Evolutionary conservation across 805 yeast genomes (phyloP).

Genomic region (Candida methanosorbosa): DNA sequence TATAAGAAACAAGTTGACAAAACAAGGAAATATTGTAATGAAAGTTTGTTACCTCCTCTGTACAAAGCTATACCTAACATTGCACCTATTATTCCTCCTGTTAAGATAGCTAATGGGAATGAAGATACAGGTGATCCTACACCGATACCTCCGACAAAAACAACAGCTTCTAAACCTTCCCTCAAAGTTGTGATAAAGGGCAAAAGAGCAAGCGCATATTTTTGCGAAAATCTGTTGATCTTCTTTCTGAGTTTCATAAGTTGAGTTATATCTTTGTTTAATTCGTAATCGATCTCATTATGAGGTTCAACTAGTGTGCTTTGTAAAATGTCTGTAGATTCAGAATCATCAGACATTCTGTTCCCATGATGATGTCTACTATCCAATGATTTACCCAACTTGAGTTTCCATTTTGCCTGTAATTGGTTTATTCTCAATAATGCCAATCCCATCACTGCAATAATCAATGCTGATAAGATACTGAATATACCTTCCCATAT

Average conservation of each 20-base stretch:
- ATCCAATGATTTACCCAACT: conserved; percentile 25
- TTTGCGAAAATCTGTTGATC: conserved; percentile 34
- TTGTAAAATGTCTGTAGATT: neutral
- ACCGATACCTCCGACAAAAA: conserved; percentile 84
- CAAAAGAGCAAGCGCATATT: conserved; percentile 60
- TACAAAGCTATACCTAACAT: conserved; percentile 61
- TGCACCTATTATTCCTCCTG: conserved; percentile 53
- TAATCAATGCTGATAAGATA: conserved; percentile 66
- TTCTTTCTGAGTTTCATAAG: conserved; percentile 10
- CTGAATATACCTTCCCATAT: conserved; percentile 85
- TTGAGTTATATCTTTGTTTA: conserved; percentile 7
- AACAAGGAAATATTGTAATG: conserved; percentile 66
- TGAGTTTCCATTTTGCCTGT: conserved; percentile 73
- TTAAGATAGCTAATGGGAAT: conserved; percentile 52
- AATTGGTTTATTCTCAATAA: conserved; percentile 72
- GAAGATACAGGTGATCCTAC: conserved; percentile 60
- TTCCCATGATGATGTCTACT: neutral
- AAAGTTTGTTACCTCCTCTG: conserved; percentile 69
- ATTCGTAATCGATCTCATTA: conserved; percentile 7
- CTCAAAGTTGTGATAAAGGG: conserved; percentile 83
- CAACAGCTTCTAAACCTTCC: conserved; percentile 89
- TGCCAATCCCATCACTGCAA: conserved; percentile 82
- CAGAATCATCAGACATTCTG: neutral
- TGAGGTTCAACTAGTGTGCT: neutral
- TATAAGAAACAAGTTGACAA: conserved; percentile 74